These are phyloP conservation scores for Podospora sp. DNA, from an alignment of 495 filamentous ascomycete genomes.

Conservation along the genomic window DNA sequence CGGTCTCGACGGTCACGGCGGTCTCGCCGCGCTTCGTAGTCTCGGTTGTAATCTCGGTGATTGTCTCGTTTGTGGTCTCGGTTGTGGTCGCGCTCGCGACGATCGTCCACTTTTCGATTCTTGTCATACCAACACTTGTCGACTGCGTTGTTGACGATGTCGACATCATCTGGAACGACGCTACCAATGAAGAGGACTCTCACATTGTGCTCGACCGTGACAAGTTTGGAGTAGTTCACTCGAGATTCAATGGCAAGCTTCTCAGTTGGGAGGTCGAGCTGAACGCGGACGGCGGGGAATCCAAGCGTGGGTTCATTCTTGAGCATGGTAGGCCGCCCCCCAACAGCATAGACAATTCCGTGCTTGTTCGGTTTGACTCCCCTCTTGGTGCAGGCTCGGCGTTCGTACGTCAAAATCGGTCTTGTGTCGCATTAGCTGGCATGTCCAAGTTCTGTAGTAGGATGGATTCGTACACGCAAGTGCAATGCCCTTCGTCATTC, in stretches of 20 bases:
- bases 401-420: slow-evolving; percentile 52
- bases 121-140: slow-evolving; percentile 51
- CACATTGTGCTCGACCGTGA: slow-evolving; percentile 53
- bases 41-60: not conserved
- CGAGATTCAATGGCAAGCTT: slow-evolving; percentile 49
- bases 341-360: slow-evolving; percentile 45
- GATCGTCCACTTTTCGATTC: slow-evolving; percentile 26
- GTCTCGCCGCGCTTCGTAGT: not conserved
- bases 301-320: slow-evolving; percentile 46
- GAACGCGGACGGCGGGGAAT: slow-evolving; percentile 41
- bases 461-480: slow-evolving; percentile 48
- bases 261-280: slow-evolving; percentile 39
- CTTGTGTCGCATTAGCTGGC: slow-evolving; percentile 30
- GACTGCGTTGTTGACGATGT: slow-evolving; percentile 44
- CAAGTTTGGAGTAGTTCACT: slow-evolving; percentile 49
- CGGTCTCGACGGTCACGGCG: not conserved
- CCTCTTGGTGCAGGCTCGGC: slow-evolving; percentile 46
- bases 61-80: not conserved
- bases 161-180: slow-evolving; percentile 37
- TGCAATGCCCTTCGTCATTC: slow-evolving; percentile 50
- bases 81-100: not conserved
- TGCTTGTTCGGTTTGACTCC: slow-evolving; percentile 51
- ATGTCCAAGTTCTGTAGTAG: not conserved
- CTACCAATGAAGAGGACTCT: slow-evolving; percentile 50
- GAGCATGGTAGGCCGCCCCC: slow-evolving; percentile 33